Percentiles rank a stretch among this genome's conserved stretches.
These are phyloP conservation scores for Astrothelium macrocarpum DNA, from an alignment of 495 filamentous ascomycete genomes.

Conservation along the genomic window DNA sequence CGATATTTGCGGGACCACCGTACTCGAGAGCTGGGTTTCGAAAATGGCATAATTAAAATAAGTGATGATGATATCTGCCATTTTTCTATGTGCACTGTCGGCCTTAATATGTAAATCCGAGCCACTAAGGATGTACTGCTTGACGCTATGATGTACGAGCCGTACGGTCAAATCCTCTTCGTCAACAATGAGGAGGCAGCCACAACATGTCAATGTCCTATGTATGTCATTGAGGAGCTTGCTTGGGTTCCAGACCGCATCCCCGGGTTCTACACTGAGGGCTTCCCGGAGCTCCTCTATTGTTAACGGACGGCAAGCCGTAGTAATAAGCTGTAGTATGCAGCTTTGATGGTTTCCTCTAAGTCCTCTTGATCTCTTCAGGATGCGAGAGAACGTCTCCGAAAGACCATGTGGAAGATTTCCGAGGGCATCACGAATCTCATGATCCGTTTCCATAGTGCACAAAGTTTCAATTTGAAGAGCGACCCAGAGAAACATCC, in stretches of 20 bases:
- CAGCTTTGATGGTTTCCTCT: not conserved
- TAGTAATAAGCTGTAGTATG: slow-evolving; percentile 30
- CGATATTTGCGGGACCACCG: slow-evolving; percentile 19
- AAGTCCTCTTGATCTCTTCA: slow-evolving; percentile 23
- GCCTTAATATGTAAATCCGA: slow-evolving; percentile 16
- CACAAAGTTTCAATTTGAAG: slow-evolving; percentile 38
- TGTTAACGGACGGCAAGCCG: slow-evolving; percentile 31
- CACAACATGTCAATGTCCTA: slow-evolving; percentile 32
- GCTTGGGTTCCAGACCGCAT: slow-evolving; percentile 29
- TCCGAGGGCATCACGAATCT: slow-evolving; percentile 31
- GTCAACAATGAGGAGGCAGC: slow-evolving; percentile 37
- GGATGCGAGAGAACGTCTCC: slow-evolving; percentile 35
- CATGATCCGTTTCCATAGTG: slow-evolving; percentile 33
- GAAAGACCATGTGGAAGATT: slow-evolving; percentile 36
- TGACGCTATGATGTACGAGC: slow-evolving; percentile 38
- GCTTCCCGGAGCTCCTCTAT: slow-evolving; percentile 38
- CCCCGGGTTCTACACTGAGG: slow-evolving; percentile 32
- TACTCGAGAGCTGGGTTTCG: slow-evolving; percentile 27
- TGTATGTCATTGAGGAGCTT: slow-evolving; percentile 32
- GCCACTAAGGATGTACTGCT: slow-evolving; percentile 33
- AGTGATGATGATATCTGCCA: slow-evolving; percentile 33
- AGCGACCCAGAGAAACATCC: slow-evolving; percentile 42
- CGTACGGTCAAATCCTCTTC: slow-evolving; percentile 36
- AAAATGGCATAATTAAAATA: slow-evolving; percentile 38
- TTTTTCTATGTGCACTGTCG: slow-evolving; percentile 21